Evolutionary conservation across 768 basidiomycete genomes (phyloP).

Genomic region (Lyophyllum shimeji): DNA sequence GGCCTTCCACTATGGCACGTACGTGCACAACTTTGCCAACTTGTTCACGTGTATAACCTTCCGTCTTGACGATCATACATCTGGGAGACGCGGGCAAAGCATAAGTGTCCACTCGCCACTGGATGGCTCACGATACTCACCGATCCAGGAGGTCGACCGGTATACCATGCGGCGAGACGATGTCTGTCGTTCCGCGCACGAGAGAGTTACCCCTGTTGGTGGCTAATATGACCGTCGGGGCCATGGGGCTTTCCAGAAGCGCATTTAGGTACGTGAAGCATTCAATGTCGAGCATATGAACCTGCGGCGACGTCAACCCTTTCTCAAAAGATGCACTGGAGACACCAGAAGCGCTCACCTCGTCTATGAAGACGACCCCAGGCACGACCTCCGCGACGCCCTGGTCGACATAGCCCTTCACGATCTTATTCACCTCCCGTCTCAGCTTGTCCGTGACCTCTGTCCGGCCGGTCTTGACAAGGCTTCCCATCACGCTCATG

Average conservation of each 20-base stretch:
- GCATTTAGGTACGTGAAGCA: constrained; percentile 99
- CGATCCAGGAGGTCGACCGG: constrained; percentile 94
- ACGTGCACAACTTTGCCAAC: constrained; percentile 85
- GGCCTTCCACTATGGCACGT: constrained; percentile 83
- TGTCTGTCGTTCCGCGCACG: constrained; percentile 91
- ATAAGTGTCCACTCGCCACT: background rate
- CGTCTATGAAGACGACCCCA: constrained; percentile 97
- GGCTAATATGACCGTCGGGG: constrained; percentile 95
- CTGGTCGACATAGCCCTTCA: constrained; percentile 96
- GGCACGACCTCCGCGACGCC: constrained; percentile 98
- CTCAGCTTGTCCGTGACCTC: constrained; percentile 97
- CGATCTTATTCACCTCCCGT: constrained; percentile 95
- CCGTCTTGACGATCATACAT: constrained; percentile 94
- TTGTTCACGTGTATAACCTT: constrained; percentile 78
- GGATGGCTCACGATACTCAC: constrained; percentile 36
- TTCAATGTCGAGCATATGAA: constrained; percentile 98
- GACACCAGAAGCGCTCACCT: constrained; percentile 52
- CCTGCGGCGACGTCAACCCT: constrained; percentile 43
- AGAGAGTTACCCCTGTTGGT: constrained; percentile 93
- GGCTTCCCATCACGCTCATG: constrained; percentile 93
- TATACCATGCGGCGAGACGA: constrained; percentile 73
- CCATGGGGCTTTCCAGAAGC: constrained; percentile 93
- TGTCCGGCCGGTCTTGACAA: constrained; percentile 91
- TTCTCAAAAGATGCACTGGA: constrained; percentile 4
- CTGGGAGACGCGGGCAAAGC: constrained; percentile 33